A percentile compares a stretch with the other conserved stretches of the same genome.
Conservation (phyloP, 129 eudicot genomes). For the Artemisia argyi region DNA sequence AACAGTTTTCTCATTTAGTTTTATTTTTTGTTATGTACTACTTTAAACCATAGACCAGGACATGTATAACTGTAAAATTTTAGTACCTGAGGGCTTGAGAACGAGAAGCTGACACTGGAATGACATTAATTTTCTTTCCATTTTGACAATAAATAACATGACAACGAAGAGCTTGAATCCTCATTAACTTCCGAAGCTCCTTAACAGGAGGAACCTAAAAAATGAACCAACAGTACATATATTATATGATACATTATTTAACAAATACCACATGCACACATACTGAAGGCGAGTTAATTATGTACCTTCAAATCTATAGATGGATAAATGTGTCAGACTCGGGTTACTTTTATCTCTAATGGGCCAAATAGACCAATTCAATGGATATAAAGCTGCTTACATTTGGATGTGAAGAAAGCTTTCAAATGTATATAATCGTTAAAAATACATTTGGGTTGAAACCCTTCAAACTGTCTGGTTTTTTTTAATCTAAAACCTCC, state of each 20-base stretch:
- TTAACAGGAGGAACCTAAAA: constrained; percentile 87
- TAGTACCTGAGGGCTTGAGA: constrained; percentile 92
- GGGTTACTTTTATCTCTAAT: neutral
- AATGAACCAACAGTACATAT: constrained; percentile 14
- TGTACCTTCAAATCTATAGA: neutral
- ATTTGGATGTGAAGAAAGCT: too few relatives aligned
- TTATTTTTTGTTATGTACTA: neutral
- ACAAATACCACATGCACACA: neutral
- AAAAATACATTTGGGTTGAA: too few relatives aligned
- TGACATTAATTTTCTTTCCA: constrained; percentile 77
- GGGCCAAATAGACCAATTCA: too few relatives aligned
- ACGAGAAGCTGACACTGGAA: constrained; percentile 95
- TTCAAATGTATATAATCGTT: too few relatives aligned
- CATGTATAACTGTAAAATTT: neutral
- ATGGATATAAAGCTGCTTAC: too few relatives aligned
- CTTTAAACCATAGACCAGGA: neutral
- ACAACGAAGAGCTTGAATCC: constrained; percentile 98
- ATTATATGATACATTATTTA: neutral
- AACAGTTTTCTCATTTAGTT: neutral
- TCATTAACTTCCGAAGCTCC: constrained; percentile 83
- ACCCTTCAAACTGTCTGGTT: too few relatives aligned
- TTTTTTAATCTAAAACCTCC: too few relatives aligned
- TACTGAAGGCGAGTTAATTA: neutral
- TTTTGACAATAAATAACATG: constrained; percentile 86
- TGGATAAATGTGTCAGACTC: neutral